Percentiles rank a stretch among this genome's conserved stretches.
These are phyloP conservation scores for Tetrapisispora taiwanensis DNA, from an alignment of 805 yeast genomes.

Conservation along the genomic window DNA sequence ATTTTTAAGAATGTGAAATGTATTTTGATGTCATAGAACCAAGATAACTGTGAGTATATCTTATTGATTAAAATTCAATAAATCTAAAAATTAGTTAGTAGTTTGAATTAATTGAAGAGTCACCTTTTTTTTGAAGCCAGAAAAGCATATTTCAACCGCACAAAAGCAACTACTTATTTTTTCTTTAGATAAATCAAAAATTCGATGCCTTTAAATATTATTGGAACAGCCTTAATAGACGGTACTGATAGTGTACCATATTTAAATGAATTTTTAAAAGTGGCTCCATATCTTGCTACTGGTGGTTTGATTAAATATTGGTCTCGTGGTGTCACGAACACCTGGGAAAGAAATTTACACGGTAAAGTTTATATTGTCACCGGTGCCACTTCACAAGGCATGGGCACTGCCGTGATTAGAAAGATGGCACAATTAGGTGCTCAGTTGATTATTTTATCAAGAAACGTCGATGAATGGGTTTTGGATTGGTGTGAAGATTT, in stretches of 20 bases:
- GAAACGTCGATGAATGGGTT: slow-evolving; percentile 64
- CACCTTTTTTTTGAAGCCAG: too few relatives aligned
- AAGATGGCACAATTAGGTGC: slow-evolving; percentile 80
- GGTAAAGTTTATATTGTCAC: slow-evolving; percentile 77
- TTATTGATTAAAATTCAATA: too few relatives aligned
- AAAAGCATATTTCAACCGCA: too few relatives aligned
- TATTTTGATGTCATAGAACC: too few relatives aligned
- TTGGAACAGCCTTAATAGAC: slow-evolving; percentile 56
- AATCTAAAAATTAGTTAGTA: too few relatives aligned
- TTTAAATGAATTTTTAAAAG: slow-evolving; percentile 46
- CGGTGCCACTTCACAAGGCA: slow-evolving; percentile 85
- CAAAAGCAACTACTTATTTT: too few relatives aligned
- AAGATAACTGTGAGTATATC: too few relatives aligned
- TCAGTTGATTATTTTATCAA: slow-evolving; percentile 64
- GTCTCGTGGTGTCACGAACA: slow-evolving; percentile 69
- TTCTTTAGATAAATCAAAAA: too few relatives aligned
- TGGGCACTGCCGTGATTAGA: slow-evolving; percentile 67
- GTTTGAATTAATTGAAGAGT: too few relatives aligned
- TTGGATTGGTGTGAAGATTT: slow-evolving; percentile 71
- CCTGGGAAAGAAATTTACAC: slow-evolving; percentile 88
- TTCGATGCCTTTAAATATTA: slow-evolving; percentile 88
- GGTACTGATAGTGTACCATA: slow-evolving; percentile 74
- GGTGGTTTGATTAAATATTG: slow-evolving; percentile 53
- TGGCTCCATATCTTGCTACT: slow-evolving; percentile 45
- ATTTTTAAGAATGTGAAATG: too few relatives aligned